These are phyloP conservation scores for Leccinum imitatum DNA, from an alignment of 768 basidiomycete species.

Conservation along the genomic window DNA sequence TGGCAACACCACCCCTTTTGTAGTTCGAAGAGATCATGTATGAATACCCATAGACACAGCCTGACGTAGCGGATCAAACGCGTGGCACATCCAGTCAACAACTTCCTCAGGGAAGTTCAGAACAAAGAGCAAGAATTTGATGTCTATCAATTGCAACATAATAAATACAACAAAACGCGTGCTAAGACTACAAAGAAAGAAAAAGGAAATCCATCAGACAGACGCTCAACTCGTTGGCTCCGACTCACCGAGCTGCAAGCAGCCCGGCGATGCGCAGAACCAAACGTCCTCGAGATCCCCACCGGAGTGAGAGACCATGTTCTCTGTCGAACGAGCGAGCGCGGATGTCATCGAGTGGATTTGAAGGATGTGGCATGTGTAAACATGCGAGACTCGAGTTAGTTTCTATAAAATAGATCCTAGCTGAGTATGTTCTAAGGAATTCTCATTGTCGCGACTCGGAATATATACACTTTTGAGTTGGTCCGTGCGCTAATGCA, in stretches of 20 bases:
- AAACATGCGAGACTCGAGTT: slow-evolving; percentile 80
- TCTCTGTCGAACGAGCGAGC: slow-evolving; percentile 69
- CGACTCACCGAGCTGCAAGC: slow-evolving; percentile 23
- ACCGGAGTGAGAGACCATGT: slow-evolving; percentile 41
- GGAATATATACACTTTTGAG: slow-evolving; percentile 34
- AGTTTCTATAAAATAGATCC: slow-evolving; percentile 81
- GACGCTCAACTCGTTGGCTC: slow-evolving; percentile 56
- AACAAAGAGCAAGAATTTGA: no score
- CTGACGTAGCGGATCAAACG: no score
- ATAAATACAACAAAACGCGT: not conserved
- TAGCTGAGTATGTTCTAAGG: slow-evolving; percentile 77
- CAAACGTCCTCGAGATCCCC: slow-evolving; percentile 67
- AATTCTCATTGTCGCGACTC: slow-evolving; percentile 16
- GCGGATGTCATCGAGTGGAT: slow-evolving; percentile 68
- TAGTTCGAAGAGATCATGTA: no score
- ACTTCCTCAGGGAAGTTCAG: no score
- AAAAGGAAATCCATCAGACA: slow-evolving; percentile 57
- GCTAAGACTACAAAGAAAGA: not conserved
- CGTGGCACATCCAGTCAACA: no score
- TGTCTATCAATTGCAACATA: not conserved
- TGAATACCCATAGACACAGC: no score
- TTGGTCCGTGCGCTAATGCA: slow-evolving; percentile 37
- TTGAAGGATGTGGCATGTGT: slow-evolving; percentile 71
- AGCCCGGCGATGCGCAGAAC: slow-evolving; percentile 33
- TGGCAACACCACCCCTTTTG: no score